Percentiles rank a stretch among this genome's conserved stretches.
Conservation (phyloP, 78 protist species). For the Dictyostelium purpureum region DNA sequence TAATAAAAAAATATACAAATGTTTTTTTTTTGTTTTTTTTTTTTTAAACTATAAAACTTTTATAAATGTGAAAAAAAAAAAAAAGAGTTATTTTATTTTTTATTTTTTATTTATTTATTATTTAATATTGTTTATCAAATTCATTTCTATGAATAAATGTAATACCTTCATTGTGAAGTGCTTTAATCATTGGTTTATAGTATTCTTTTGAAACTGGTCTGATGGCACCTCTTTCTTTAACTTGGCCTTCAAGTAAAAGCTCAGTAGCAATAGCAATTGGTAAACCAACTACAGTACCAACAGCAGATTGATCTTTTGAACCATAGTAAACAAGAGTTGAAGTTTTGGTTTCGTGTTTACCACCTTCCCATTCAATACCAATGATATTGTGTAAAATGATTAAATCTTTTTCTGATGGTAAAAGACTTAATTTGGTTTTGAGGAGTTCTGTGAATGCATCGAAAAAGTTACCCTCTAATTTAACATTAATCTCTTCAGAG, state of each 20-base stretch:
- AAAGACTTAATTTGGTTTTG: slow-evolving; percentile 46
- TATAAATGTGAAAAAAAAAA: not conserved
- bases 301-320: slow-evolving; percentile 68
- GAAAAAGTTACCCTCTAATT: slow-evolving; percentile 43
- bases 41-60: too few relatives aligned
- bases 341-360: slow-evolving; percentile 70
- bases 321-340: slow-evolving; percentile 79
- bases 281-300: slow-evolving; percentile 87
- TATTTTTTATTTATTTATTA: not conserved
- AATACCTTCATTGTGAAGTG: slow-evolving; percentile 76
- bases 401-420: slow-evolving; percentile 71
- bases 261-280: slow-evolving; percentile 89
- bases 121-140: slow-evolving; percentile 35
- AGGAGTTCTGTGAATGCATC: slow-evolving; percentile 45
- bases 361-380: slow-evolving; percentile 79
- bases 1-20: too few relatives aligned
- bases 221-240: slow-evolving; percentile 66
- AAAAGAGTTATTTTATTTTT: not conserved
- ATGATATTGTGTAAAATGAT: slow-evolving; percentile 77
- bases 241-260: slow-evolving; percentile 71
- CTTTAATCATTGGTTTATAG: slow-evolving; percentile 77
- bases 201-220: slow-evolving; percentile 34
- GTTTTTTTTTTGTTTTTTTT: too few relatives aligned
- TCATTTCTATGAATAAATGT: slow-evolving; percentile 55
- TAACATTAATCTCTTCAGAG: not conserved